These are phyloP conservation scores for Ceratocystiopsis sp. DNA, from an alignment of 2,329 filamentous ascomycete genomes.

Conservation along the genomic window DNA sequence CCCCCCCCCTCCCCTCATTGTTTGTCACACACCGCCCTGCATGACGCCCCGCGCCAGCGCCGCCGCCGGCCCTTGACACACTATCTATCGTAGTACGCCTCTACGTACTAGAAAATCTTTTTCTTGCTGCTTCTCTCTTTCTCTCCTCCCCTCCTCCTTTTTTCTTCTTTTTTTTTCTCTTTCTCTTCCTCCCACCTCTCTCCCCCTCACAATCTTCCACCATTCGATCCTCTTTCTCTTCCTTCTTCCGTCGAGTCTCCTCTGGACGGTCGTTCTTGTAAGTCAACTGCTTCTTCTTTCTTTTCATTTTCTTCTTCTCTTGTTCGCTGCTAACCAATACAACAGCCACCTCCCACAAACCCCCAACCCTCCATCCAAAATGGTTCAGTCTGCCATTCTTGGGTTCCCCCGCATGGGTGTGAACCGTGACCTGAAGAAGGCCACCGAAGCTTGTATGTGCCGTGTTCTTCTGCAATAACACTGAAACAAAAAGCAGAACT, in stretches of 20 bases:
- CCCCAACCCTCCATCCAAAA: slow-evolving; percentile 20
- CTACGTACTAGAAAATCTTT: neutral
- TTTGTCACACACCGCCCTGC: neutral
- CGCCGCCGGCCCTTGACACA: slow-evolving; percentile 1
- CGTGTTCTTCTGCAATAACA: no score
- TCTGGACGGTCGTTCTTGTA: slow-evolving; percentile 4
- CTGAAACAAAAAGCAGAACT: neutral
- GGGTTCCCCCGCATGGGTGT: slow-evolving; percentile 98
- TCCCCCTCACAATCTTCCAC: neutral
- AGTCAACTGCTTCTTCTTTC: neutral
- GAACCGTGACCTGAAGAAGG: slow-evolving; percentile 99
- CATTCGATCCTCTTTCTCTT: neutral
- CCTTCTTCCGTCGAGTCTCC: slow-evolving; percentile 5
- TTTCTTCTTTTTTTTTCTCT: neutral
- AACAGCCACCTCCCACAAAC: slow-evolving; percentile 1
- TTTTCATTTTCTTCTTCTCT: neutral
- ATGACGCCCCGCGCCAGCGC: no score
- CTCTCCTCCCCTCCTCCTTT: slow-evolving; percentile 5
- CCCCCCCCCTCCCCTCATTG: no score
- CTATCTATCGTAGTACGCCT: neutral
- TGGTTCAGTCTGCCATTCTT: slow-evolving; percentile 62
- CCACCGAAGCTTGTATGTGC: slow-evolving; percentile 75
- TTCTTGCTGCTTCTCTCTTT: slow-evolving; percentile 2
- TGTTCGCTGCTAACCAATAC: neutral
- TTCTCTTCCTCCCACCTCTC: neutral